A percentile compares a stretch with the other conserved stretches of the same genome.
These are phyloP conservation scores for Ophiocordyceps camponoti-saundersi DNA, from an alignment of 2,329 filamentous ascomycete species.

Conservation along the genomic window DNA sequence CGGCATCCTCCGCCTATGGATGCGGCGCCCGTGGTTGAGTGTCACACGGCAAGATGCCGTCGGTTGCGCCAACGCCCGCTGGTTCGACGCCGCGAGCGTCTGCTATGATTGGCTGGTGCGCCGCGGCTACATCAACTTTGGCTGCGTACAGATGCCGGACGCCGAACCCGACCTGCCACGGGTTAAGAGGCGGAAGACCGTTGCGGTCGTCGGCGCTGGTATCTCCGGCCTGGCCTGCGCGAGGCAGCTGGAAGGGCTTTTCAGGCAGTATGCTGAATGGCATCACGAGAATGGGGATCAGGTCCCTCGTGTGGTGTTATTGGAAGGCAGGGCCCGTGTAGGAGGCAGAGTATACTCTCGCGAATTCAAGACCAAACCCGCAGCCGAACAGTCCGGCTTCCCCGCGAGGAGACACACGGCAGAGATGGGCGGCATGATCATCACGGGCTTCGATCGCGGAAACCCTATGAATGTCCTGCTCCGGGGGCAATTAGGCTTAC, in stretches of 20 bases:
- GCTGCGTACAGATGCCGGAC: slow-evolving; percentile 53
- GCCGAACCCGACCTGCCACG: slow-evolving; percentile 21
- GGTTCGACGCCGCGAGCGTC: slow-evolving; percentile 75
- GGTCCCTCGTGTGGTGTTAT: slow-evolving; percentile 56
- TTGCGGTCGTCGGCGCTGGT: slow-evolving; percentile 84
- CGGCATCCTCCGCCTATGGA: slow-evolving; percentile 80
- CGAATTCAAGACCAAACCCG: slow-evolving; percentile 41
- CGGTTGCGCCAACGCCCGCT: slow-evolving; percentile 75
- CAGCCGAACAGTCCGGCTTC: slow-evolving; percentile 30
- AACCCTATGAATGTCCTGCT: slow-evolving; percentile 88
- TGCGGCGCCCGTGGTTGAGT: slow-evolving; percentile 65
- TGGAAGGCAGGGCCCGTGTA: slow-evolving; percentile 76
- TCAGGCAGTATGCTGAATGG: slow-evolving; percentile 58
- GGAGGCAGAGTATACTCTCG: slow-evolving; percentile 89
- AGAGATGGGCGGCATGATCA: slow-evolving; percentile 96
- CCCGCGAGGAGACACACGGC: slow-evolving; percentile 55
- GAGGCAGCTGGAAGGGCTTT: slow-evolving; percentile 74
- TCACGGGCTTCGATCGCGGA: slow-evolving; percentile 89
- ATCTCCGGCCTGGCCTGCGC: slow-evolving; percentile 87
- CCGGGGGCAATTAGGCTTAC: slow-evolving; percentile 73
- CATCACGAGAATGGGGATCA: slow-evolving; percentile 49
- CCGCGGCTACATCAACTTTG: slow-evolving; percentile 91
- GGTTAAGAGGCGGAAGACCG: slow-evolving; percentile 43
- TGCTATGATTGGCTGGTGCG: slow-evolving; percentile 88
- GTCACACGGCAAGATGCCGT: slow-evolving; percentile 75